These are phyloP conservation scores for Bolboschoenus planiculmis DNA, from an alignment of 176 grass and related monocot genomes.

Conservation along the genomic window DNA sequence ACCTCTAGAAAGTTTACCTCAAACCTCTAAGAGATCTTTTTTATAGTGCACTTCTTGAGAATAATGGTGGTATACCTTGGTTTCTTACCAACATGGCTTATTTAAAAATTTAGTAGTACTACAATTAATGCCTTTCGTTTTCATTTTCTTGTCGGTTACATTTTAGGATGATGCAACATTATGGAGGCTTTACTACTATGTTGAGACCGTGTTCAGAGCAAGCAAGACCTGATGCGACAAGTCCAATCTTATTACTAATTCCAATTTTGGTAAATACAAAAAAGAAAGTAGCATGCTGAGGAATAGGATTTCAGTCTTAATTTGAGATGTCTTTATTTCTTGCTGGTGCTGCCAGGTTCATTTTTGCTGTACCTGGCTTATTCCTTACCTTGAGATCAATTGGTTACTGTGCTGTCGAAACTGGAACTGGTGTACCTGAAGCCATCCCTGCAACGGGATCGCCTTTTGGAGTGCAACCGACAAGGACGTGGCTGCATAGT, in stretches of 20 bases:
- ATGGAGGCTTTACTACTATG: constrained; percentile 68
- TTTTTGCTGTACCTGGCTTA: neutral
- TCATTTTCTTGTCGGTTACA: constrained; percentile 1
- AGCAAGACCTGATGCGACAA: constrained; percentile 21
- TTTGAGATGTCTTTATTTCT: neutral
- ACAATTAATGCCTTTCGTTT: neutral
- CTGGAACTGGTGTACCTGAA: neutral
- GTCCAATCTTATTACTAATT: neutral
- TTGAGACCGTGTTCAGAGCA: constrained; percentile 39
- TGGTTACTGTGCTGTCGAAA: neutral
- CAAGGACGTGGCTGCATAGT: neutral
- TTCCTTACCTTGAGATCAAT: neutral
- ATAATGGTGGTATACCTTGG: neutral
- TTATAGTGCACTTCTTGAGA: neutral
- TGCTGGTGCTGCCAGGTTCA: neutral
- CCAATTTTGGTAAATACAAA: neutral
- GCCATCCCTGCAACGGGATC: neutral
- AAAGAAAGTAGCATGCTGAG: neutral
- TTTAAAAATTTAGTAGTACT: neutral
- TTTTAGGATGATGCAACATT: constrained; percentile 57
- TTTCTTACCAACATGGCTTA: neutral
- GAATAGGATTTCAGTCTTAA: neutral
- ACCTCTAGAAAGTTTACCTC: neutral
- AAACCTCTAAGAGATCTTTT: neutral
- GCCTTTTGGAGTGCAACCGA: neutral